Evolutionary conservation across 108 stramenopile species (phyloP).

Genomic region (Thalassiosira profunda): DNA sequence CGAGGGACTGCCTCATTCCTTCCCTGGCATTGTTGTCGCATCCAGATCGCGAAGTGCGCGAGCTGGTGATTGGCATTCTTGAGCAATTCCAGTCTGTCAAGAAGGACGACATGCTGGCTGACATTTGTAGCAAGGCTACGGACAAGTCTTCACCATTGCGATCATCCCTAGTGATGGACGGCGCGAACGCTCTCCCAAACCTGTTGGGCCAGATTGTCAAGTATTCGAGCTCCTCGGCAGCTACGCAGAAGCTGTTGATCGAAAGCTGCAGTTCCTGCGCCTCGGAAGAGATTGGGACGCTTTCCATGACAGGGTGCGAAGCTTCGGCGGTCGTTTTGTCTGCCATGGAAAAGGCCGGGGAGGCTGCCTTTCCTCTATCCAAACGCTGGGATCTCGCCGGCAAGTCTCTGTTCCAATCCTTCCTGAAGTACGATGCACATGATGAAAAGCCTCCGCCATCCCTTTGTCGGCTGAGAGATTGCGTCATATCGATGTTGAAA

Average conservation of each 20-base stretch:
- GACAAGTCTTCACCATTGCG: conserved; percentile 51
- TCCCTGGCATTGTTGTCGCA: conserved; percentile 52
- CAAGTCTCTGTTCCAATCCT: conserved; percentile 48
- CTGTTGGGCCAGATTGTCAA: conserved; percentile 40
- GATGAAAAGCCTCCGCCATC: neutral
- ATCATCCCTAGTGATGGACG: conserved; percentile 61
- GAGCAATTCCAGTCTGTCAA: conserved; percentile 29
- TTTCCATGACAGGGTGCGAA: conserved; percentile 38
- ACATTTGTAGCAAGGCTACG: conserved; percentile 39
- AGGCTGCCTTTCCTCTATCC: conserved; percentile 60
- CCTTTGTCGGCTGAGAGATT: conserved; percentile 24
- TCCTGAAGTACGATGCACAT: conserved; percentile 5
- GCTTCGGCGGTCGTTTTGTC: conserved; percentile 54
- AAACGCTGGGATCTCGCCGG: conserved; percentile 71
- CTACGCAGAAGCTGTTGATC: conserved; percentile 30
- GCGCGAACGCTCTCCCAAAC: conserved; percentile 39
- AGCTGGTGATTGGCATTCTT: conserved; percentile 46
- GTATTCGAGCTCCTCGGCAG: conserved; percentile 10
- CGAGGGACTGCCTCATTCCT: conserved; percentile 45
- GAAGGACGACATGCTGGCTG: conserved; percentile 20
- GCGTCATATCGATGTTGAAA: conserved; percentile 68
- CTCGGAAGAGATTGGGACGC: conserved; percentile 11
- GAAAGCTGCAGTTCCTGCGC: conserved; percentile 26
- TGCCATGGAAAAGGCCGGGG: conserved; percentile 72
- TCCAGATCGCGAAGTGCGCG: conserved; percentile 44